Evolutionary conservation across 176 grass and related monocot genomes (phyloP).

Genomic region (Eleusine coracana): DNA sequence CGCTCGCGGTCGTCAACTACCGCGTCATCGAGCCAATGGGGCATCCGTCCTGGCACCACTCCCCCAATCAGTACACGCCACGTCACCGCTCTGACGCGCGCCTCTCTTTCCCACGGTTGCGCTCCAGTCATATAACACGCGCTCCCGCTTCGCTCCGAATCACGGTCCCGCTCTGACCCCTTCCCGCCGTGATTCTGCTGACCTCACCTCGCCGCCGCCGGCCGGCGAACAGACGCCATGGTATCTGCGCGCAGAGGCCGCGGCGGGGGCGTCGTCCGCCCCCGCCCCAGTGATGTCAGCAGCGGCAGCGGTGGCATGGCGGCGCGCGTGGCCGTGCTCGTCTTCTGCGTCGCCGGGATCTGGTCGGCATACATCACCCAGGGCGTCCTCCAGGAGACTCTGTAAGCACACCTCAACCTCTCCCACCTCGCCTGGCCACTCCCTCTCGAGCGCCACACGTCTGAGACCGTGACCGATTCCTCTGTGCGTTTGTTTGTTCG

Average conservation of each 20-base stretch:
- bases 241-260: constrained; percentile 40
- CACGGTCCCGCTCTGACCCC: constrained; percentile 1
- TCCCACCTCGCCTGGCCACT: not conserved
- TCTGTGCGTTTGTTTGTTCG: not conserved
- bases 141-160: constrained; percentile 8
- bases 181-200: not conserved
- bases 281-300: not conserved
- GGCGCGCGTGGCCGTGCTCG: constrained; percentile 69
- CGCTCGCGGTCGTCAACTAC: not conserved
- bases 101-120: not conserved
- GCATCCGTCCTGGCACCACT: constrained; percentile 36
- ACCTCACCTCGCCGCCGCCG: not conserved
- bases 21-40: constrained; percentile 47
- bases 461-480: not conserved
- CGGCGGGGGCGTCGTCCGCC: not conserved
- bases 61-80: constrained; percentile 29
- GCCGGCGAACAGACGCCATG: constrained; percentile 41
- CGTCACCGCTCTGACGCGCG: constrained; percentile 52
- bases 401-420: constrained; percentile 43
- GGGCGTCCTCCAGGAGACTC: constrained; percentile 90
- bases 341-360: constrained; percentile 92
- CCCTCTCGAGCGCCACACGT: not conserved
- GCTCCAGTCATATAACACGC: constrained; percentile 35
- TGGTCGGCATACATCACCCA: constrained; percentile 97
- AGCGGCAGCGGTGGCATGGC: constrained; percentile 23